Percentiles rank a stretch among this genome's conserved stretches.
Evolutionary conservation across 2,329 filamentous ascomycete species (phyloP).

Genomic region (Phaeosphaeriaceae sp.): DNA sequence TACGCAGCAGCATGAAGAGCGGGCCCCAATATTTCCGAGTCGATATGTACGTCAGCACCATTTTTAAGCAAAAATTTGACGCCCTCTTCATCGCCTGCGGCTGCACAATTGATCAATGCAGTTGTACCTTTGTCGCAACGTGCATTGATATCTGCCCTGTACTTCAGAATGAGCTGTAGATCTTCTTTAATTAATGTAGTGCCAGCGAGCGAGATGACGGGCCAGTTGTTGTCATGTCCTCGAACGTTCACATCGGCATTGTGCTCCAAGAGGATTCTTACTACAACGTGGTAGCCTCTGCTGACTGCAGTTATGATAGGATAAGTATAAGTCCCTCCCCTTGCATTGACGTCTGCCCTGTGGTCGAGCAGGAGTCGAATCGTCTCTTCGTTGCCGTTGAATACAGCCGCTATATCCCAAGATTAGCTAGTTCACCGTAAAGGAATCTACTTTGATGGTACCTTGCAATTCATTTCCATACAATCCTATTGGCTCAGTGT

Average conservation of each 20-base stretch:
- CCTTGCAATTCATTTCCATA: conserved; percentile 29
- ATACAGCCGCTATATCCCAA: conserved; percentile 14
- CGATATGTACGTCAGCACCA: conserved; percentile 22
- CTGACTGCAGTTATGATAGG: conserved; percentile 25
- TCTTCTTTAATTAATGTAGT: conserved; percentile 19
- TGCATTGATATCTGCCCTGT: conserved; percentile 27
- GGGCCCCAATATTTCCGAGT: conserved; percentile 22
- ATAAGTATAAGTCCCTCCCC: conserved; percentile 23
- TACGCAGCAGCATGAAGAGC: conserved; percentile 30
- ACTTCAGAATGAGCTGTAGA: conserved; percentile 22
- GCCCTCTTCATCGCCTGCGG: conserved; percentile 18
- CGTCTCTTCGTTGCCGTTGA: conserved; percentile 21
- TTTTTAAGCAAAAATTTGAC: conserved; percentile 20
- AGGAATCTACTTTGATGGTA: background rate
- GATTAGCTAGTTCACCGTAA: background rate
- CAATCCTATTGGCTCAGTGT: conserved; percentile 21
- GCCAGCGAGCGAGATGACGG: conserved; percentile 23
- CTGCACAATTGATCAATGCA: conserved; percentile 27
- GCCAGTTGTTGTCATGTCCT: conserved; percentile 26
- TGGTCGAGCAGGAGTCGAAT: conserved; percentile 25
- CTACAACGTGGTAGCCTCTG: conserved; percentile 15
- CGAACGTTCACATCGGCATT: conserved; percentile 27
- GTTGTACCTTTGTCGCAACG: conserved; percentile 24
- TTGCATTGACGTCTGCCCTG: conserved; percentile 25
- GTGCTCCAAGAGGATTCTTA: conserved; percentile 23